Evolutionary conservation across 139 green algal genomes (phyloP), one percentile per base, ranked within the genome.

Genomic region (Spirogloea muscicola): DNA sequence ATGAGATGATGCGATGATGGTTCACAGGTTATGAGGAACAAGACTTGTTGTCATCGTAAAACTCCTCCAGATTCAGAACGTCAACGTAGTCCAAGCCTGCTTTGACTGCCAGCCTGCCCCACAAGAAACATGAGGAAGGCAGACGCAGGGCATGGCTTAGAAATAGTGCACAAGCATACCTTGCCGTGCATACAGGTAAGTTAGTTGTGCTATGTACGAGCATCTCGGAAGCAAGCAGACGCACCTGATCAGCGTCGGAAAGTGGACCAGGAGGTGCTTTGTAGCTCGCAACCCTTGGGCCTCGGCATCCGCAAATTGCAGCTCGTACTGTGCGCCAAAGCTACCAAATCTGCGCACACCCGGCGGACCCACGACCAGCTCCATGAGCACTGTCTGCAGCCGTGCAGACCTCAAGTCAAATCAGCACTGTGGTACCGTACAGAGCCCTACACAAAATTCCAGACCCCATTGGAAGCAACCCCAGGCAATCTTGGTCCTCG

Each of bases 11-110:
- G n/a, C n/a, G n/a, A n/a, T n/a, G n/a, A n/a, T n/a, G n/a, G n/a
- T n/a, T n/a, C n/a, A n/a, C n/a, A n/a, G n/a, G n/a, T n/a, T n/a
- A n/a, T n/a, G n/a, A n/a, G n/a, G n/a, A n/a, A n/a, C n/a, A n/a
- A n/a, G n/a, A 77, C 68, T 29, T 68, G 42, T 77, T 58, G 68
- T 77, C 58, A 13, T 77, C 63, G 52, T 37, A 68, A 55, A 77
- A 77, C 3, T 77, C 34, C 58, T 77, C 68, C 18, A 77, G 57
- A 39, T 77, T 77, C 36, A 76, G n/a, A 25, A 77, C 75, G 59
- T 77, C 68, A 1, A 77, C 36, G 18, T 31, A 2, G 2, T 77
- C 61, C 68, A 77, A 31, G 16, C 68, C 62, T 7, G 4, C 68
- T 31, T 63, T 58, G n/a, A 13, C 68, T 4, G 60, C 68, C 38